Evolutionary conservation across 495 filamentous ascomycete species (phyloP).

Genomic region (Daldinia loculata): DNA sequence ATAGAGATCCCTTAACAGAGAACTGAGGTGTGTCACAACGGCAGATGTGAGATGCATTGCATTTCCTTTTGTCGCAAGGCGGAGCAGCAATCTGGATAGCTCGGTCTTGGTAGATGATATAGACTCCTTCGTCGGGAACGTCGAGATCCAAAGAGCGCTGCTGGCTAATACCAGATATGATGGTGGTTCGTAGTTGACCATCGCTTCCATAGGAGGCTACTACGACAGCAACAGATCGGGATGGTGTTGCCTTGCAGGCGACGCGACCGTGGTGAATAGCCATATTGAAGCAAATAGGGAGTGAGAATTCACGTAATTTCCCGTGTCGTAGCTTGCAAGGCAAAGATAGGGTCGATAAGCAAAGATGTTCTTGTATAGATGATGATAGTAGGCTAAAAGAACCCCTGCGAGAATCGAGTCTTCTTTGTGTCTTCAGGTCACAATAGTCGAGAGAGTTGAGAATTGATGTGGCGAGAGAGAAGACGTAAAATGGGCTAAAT

Average conservation of each 20-base stretch:
- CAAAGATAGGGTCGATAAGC: not conserved
- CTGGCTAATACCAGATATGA: constrained; percentile 17
- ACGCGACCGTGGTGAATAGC: not conserved
- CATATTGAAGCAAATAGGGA: not conserved
- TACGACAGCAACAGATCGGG: constrained; percentile 18
- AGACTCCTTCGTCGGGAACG: constrained; percentile 39
- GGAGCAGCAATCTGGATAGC: constrained; percentile 36
- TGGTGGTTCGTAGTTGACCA: constrained; percentile 14
- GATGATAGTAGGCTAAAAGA: not conserved
- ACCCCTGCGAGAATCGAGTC: not conserved
- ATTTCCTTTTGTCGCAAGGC: constrained; percentile 29
- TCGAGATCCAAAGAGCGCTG: not conserved
- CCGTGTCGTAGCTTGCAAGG: not conserved
- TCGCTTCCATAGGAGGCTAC: constrained; percentile 3
- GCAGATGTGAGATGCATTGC: constrained; percentile 21
- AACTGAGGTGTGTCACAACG: constrained; percentile 10
- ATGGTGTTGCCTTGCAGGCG: constrained; percentile 16
- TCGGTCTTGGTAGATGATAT: constrained; percentile 27
- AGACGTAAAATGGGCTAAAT: not conserved
- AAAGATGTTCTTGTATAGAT: not conserved
- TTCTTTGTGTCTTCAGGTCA: not conserved
- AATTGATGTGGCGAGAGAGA: not conserved
- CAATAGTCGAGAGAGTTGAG: not conserved
- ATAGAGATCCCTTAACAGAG: not conserved
- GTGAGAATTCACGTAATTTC: not conserved